Evolutionary conservation across 106 monocot genomes (phyloP), one percentile per base, ranked within the genome.

Genomic region (Chionographis japonica): DNA sequence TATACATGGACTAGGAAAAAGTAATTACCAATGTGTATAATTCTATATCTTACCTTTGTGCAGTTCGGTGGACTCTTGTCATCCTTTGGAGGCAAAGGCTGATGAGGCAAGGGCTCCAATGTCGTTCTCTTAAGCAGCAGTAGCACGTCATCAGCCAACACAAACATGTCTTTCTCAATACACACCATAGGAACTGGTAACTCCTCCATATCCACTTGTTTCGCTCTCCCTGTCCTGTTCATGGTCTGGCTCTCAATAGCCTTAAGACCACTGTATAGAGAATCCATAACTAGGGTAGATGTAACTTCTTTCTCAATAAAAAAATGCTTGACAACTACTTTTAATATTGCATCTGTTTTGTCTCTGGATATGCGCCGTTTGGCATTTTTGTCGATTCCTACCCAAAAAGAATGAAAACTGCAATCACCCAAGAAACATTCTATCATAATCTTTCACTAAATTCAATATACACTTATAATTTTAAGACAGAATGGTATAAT

Each of bases 291-390:
- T 75, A 97, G 76, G 37, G 97, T 97, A 37, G 97, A 97, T 54
- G 97, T 97, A n/a, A 92, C 97, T 73, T 97, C 95, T 77, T 97
- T 92, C 74, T 97, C 97, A 18, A 89, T 73, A 63, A 97, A 97
- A 65, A 97, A 92, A 37, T 90, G 82, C 49, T 97, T 92, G 12
- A 97, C 89, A 52, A 85, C 81, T 50, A 81, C 74, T 81, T 90
- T 92, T 49, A 97, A 16, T 64, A 92, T 87, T 7, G 82, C 65
- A 50, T 87, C 89, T 16, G 78, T 76, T 64, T 89, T 92, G 11
- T 92, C 89, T 64, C 78, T 80, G 60, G 89, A 89, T 83, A 97
- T 87, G 55, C 69, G 74, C 46, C 61, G 42, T 58, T 74, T 84
- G 1, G 72, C 57, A 75, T 39, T 82, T 61, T 76, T 67, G 77